Conservation (phyloP, 345 rosid species). For the Diplotaxis tenuifolia region DNA sequence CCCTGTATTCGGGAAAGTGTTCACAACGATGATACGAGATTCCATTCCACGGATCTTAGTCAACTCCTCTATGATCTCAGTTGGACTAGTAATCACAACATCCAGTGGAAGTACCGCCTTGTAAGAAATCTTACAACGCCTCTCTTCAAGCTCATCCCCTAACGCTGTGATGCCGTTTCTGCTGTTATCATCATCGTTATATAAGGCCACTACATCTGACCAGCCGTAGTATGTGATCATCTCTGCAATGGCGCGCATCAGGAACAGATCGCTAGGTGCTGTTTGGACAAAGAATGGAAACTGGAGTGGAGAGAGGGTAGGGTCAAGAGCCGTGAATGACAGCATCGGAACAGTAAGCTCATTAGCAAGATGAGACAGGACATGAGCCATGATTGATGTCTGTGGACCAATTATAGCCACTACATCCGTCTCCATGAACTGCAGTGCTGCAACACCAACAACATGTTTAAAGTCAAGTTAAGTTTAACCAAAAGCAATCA, state of each 20-base stretch:
- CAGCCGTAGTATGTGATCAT: constrained; percentile 63
- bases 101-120: constrained; percentile 71
- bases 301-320: constrained; percentile 73
- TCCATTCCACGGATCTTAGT: constrained; percentile 63
- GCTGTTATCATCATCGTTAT: constrained; percentile 72
- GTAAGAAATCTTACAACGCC: constrained; percentile 65
- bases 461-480: background rate
- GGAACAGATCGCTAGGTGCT: constrained; percentile 81
- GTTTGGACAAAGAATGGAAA: constrained; percentile 92
- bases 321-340: constrained; percentile 88
- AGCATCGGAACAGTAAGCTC: constrained; percentile 79
- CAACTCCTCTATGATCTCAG: constrained; percentile 43
- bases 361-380: constrained; percentile 73
- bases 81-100: constrained; percentile 42
- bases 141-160: constrained; percentile 66
- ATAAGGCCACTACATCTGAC: constrained; percentile 66
- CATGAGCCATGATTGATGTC: constrained; percentile 70
- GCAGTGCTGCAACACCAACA: constrained; percentile 53
- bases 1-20: constrained; percentile 57
- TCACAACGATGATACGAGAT: constrained; percentile 65
- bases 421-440: constrained; percentile 79
- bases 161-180: constrained; percentile 66
- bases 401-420: constrained; percentile 95
- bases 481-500: background rate
- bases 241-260: constrained; percentile 84